Evolutionary conservation across 495 filamentous ascomycete species (phyloP).

Genomic region (Aspergillus saccharolyticus): DNA sequence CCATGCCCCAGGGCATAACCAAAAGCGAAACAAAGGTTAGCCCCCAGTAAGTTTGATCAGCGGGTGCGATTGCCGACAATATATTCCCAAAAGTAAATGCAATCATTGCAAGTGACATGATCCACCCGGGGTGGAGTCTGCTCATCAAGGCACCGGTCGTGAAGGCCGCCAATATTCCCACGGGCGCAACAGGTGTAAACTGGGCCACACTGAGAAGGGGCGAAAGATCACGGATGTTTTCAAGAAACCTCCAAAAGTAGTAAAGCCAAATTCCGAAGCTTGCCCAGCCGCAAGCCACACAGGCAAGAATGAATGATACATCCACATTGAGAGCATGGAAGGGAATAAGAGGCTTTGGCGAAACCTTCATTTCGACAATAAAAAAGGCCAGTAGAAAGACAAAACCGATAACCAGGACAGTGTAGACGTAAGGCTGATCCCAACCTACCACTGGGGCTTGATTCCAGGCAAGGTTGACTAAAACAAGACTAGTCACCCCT

Average conservation of each 20-base stretch:
- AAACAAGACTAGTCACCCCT: conserved; percentile 36
- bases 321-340: conserved; percentile 23
- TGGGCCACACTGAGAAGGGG: not conserved
- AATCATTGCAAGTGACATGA: conserved; percentile 46
- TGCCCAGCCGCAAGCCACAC: no score
- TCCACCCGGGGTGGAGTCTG: conserved; percentile 30
- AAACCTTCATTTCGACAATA: conserved; percentile 28
- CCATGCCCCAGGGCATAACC: conserved; percentile 52
- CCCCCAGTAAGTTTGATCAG: conserved; percentile 41
- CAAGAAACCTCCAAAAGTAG: not conserved
- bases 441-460: conserved; percentile 33
- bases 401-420: conserved; percentile 32
- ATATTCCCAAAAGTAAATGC: conserved; percentile 37
- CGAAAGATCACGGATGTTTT: not conserved
- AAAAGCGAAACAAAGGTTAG: conserved; percentile 42
- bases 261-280: conserved; percentile 38
- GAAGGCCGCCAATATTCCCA: conserved; percentile 40
- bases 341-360: conserved; percentile 38
- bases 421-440: conserved; percentile 32
- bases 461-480: conserved; percentile 43
- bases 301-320: conserved; percentile 31
- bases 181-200: no score
- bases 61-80: conserved; percentile 31
- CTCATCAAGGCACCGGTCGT: conserved; percentile 41
- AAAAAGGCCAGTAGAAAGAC: conserved; percentile 29